Conservation (phyloP, 2,329 filamentous ascomycete genomes). For the Trichoderma harzianum region DNA sequence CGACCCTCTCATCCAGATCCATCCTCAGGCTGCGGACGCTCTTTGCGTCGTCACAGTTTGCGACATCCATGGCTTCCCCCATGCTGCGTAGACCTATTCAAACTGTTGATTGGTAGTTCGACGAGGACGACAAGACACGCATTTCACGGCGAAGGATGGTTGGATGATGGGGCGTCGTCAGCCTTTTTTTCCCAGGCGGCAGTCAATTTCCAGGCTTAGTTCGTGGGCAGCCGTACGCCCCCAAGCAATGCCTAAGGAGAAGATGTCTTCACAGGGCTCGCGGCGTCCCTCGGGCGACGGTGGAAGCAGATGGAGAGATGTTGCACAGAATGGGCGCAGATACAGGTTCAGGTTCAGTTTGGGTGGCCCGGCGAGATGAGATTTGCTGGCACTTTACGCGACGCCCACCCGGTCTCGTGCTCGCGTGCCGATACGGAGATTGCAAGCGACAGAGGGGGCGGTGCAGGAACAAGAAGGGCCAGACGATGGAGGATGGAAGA, state of each 20-base stretch:
- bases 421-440: slow-evolving; percentile 19
- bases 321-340: slow-evolving; percentile 3
- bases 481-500: neutral
- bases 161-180: neutral
- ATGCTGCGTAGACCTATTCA: slow-evolving; percentile 7
- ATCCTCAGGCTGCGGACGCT: neutral
- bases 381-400: slow-evolving; percentile 18
- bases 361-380: neutral
- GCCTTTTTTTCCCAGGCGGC: neutral
- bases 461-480: slow-evolving; percentile 10
- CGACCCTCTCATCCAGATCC: slow-evolving; percentile 10
- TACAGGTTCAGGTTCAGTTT: neutral
- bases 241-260: neutral
- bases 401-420: slow-evolving; percentile 14
- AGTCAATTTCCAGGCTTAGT: neutral
- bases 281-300: neutral
- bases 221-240: slow-evolving; percentile 1
- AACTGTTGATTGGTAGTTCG: neutral
- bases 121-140: neutral
- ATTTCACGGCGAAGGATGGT: slow-evolving; percentile 14
- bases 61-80: slow-evolving; percentile 12
- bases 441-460: slow-evolving; percentile 13
- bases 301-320: neutral
- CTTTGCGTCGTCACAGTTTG: slow-evolving; percentile 7
- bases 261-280: slow-evolving; percentile 2